phyloP scores from a whole-genome alignment of 208 protist species.

The Leptomonas seymouri region DNA sequence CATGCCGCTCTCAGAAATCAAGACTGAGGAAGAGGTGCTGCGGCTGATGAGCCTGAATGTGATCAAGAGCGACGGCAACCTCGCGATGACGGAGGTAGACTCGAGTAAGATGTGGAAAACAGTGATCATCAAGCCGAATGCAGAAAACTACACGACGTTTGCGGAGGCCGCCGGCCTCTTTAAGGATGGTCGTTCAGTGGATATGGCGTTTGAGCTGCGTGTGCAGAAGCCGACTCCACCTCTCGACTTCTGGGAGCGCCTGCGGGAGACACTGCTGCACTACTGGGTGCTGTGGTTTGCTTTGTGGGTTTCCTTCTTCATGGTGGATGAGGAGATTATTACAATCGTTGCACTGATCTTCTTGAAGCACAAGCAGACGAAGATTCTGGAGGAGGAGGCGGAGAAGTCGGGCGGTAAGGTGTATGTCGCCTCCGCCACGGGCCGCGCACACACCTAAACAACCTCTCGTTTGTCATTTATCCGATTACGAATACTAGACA shows the following conservation, averaged over 20 bases:
- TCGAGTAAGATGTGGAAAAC: slow-evolving; percentile 83
- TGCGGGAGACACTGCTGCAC: slow-evolving; percentile 78
- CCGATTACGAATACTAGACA: no score
- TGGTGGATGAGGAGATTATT: slow-evolving; percentile 92
- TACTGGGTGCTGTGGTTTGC: slow-evolving; percentile 92
- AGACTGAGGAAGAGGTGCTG: slow-evolving; percentile 69
- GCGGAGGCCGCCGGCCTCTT: slow-evolving; percentile 53
- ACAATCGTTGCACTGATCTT: slow-evolving; percentile 84
- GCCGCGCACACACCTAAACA: slow-evolving; percentile 38
- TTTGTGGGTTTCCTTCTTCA: slow-evolving; percentile 87
- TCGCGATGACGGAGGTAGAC: slow-evolving; percentile 42
- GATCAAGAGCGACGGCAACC: slow-evolving; percentile 79
- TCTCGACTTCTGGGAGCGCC: slow-evolving; percentile 75
- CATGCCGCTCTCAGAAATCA: slow-evolving; percentile 73
- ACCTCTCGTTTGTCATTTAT: not conserved
- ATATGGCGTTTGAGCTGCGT: slow-evolving; percentile 58
- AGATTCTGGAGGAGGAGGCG: slow-evolving; percentile 83
- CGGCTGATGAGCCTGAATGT: slow-evolving; percentile 73
- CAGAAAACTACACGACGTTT: slow-evolving; percentile 58
- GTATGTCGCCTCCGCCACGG: slow-evolving; percentile 78
- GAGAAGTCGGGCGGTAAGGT: slow-evolving; percentile 83
- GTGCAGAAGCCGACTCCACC: slow-evolving; percentile 74
- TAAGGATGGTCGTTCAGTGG: slow-evolving; percentile 18
- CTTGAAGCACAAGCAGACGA: slow-evolving; percentile 78
- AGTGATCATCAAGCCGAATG: slow-evolving; percentile 53